phyloP scores from a whole-genome alignment of 805 yeast species.

The Spathaspora gorwiae region DNA sequence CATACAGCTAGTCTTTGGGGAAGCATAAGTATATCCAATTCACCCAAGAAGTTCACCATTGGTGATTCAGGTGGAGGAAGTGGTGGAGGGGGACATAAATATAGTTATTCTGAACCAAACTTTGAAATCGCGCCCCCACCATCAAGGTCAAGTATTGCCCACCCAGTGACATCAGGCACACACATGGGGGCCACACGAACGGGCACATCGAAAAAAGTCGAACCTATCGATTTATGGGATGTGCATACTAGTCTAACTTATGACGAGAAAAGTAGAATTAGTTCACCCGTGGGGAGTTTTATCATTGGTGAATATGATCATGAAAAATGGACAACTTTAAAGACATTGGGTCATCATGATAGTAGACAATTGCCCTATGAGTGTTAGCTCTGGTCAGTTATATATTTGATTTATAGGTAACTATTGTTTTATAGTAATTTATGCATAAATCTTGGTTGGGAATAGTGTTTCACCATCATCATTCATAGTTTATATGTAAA shows the following conservation, averaged over 20 bases:
- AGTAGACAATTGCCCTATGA: too few relatives aligned
- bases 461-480: too few relatives aligned
- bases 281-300: constrained; percentile 37
- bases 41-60: neutral
- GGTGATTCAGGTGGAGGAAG: too few relatives aligned
- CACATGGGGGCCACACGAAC: too few relatives aligned
- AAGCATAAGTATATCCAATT: neutral
- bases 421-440: too few relatives aligned
- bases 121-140: neutral
- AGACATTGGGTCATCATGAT: constrained; percentile 18
- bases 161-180: too few relatives aligned
- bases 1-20: constrained; percentile 1
- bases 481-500: too few relatives aligned
- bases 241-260: constrained; percentile 28
- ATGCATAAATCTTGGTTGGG: too few relatives aligned
- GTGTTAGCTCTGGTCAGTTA: too few relatives aligned
- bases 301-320: constrained; percentile 62
- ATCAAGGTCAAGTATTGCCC: too few relatives aligned
- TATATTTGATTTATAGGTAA: too few relatives aligned
- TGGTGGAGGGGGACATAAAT: neutral
- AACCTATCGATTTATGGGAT: constrained; percentile 22
- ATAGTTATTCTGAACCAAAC: neutral
- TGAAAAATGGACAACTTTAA: constrained; percentile 60
- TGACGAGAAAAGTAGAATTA: constrained; percentile 31
- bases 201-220: constrained; percentile 1